Conservation (phyloP, 139 green algal species). For the Chlorella ohadii region DNA sequence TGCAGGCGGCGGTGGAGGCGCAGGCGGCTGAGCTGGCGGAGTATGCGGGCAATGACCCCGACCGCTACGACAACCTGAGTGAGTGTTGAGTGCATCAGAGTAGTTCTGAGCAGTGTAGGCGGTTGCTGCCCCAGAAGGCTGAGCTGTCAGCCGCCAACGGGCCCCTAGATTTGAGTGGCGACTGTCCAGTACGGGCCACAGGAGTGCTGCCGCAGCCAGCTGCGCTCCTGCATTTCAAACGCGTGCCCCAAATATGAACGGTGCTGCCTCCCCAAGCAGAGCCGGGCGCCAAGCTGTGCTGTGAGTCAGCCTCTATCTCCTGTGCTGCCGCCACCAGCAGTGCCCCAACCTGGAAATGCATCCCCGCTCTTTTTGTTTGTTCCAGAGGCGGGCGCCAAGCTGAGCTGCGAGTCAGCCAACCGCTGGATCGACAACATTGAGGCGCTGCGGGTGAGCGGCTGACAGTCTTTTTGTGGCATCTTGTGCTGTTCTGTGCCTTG, state of each 20-base stretch:
- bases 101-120: background rate
- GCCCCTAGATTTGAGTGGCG: too few relatives aligned
- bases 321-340: too few relatives aligned
- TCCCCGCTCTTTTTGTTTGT: background rate
- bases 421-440: conserved; percentile 74
- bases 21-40: conserved; percentile 35
- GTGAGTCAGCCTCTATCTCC: too few relatives aligned
- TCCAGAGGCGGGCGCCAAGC: conserved; percentile 39
- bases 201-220: background rate
- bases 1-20: conserved; percentile 50
- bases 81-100: background rate
- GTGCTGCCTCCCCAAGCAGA: background rate
- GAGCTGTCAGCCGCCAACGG: too few relatives aligned
- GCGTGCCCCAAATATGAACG: too few relatives aligned
- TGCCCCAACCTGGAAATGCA: too few relatives aligned
- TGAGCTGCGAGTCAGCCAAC: conserved; percentile 69
- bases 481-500: too few relatives aligned
- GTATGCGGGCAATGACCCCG: conserved; percentile 73
- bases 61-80: conserved; percentile 56
- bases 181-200: too few relatives aligned
- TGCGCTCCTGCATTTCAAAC: background rate
- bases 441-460: conserved; percentile 26
- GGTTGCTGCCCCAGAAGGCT: background rate
- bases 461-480: too few relatives aligned
- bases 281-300: too few relatives aligned